These are phyloP conservation scores for Cyberlindnera petersonii DNA, from an alignment of 805 yeast genomes.

Conservation along the genomic window DNA sequence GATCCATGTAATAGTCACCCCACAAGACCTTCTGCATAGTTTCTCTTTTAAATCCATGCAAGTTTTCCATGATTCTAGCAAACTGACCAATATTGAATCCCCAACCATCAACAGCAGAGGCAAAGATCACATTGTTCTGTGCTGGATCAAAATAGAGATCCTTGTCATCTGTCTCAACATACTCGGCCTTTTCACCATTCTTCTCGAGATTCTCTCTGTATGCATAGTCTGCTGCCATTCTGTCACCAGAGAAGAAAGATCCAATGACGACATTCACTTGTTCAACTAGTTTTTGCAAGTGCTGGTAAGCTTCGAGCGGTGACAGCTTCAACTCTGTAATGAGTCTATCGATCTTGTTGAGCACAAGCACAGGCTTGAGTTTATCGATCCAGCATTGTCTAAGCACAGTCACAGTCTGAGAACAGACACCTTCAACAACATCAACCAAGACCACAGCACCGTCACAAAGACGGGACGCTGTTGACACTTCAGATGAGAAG, in stretches of 20 bases:
- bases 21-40: slow-evolving; percentile 83
- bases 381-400: slow-evolving; percentile 96
- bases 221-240: slow-evolving; percentile 80
- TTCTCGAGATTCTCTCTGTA: slow-evolving; percentile 65
- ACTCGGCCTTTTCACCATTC: slow-evolving; percentile 45
- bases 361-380: slow-evolving; percentile 78
- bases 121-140: slow-evolving; percentile 83
- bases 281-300: slow-evolving; percentile 73
- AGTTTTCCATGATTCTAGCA: slow-evolving; percentile 78
- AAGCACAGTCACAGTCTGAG: slow-evolving; percentile 92
- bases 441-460: slow-evolving; percentile 95
- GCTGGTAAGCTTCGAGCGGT: slow-evolving; percentile 81
- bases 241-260: slow-evolving; percentile 85
- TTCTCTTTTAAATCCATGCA: slow-evolving; percentile 77
- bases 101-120: slow-evolving; percentile 95
- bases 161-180: slow-evolving; percentile 71
- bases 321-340: slow-evolving; percentile 77
- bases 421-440: slow-evolving; percentile 97
- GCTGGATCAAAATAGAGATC: slow-evolving; percentile 86
- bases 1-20: slow-evolving; percentile 92
- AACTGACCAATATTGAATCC: slow-evolving; percentile 90
- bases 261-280: slow-evolving; percentile 95
- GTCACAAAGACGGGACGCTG: slow-evolving; percentile 93
- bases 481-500: slow-evolving; percentile 92
- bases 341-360: slow-evolving; percentile 88